Percentiles rank a stretch among this genome's conserved stretches.
These are phyloP conservation scores for Hebeloma cylindrosporum DNA, from an alignment of 768 basidiomycete genomes.

Conservation along the genomic window DNA sequence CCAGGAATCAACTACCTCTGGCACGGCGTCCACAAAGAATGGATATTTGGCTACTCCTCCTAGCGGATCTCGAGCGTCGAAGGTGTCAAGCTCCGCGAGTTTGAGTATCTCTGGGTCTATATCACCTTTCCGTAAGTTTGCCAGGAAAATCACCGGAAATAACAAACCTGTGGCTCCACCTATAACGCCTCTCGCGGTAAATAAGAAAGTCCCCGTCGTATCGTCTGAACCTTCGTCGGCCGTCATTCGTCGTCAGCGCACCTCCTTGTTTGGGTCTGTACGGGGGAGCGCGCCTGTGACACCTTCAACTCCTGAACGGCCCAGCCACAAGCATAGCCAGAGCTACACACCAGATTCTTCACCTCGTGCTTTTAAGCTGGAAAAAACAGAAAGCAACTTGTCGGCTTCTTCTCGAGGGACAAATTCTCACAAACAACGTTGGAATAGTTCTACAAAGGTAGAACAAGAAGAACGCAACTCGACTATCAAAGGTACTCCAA, in stretches of 20 bases:
- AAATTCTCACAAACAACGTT: conserved; percentile 46
- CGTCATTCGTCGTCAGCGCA: conserved; percentile 52
- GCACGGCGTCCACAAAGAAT: conserved; percentile 49
- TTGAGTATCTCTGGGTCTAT: conserved; percentile 68
- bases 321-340: conserved; percentile 65
- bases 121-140: conserved; percentile 79
- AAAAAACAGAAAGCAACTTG: conserved; percentile 28
- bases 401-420: conserved; percentile 41
- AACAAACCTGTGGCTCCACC: conserved; percentile 36
- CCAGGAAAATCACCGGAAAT: conserved; percentile 62
- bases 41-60: conserved; percentile 69
- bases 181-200: conserved; percentile 48
- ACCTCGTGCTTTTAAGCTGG: conserved; percentile 42
- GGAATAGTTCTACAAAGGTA: conserved; percentile 86
- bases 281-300: conserved; percentile 42
- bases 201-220: conserved; percentile 41
- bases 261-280: conserved; percentile 59
- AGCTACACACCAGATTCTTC: conserved; percentile 74
- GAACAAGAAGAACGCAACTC: conserved; percentile 47
- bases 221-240: conserved; percentile 49
- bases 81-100: conserved; percentile 47
- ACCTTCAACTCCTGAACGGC: conserved; percentile 56
- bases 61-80: conserved; percentile 43
- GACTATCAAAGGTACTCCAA: conserved; percentile 50
- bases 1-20: conserved; percentile 67